Base-by-base conservation (phyloP, 768 basidiomycete species). In the Kondoa subrosea region DNA sequence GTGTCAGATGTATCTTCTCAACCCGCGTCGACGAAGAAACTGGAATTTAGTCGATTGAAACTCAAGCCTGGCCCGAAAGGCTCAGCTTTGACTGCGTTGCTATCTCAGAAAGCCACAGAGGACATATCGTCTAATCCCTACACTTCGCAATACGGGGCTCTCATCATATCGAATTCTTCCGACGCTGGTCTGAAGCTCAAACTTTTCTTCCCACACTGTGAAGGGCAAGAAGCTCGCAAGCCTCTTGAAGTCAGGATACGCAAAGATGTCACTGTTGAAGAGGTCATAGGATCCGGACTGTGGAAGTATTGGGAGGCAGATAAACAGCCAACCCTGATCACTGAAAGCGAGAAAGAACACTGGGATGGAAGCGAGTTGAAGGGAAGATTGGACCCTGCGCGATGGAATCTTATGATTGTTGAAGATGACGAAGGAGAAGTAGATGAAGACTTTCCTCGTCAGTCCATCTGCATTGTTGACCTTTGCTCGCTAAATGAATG, bases 371-470 rank as follows among this genome's bases (percentile, higher is more conserved):
- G 84, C 82, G 73, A 80, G 83, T 77, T 78, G 79, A 21, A 80
- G 80, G 34, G 29, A 0, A 80, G 78, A 71, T 79, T 89, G 61
- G 86, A 85, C 58, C 87, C 89, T 0, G 80, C 88, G 2, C 91
- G 89, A 1, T 99, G 95, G 93, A 85, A 89, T 50, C 76, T 99
- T 78, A 80, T 90, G 68, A 91, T 97, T 66, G 88, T 91, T 0
- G 95, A 99, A 58, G 92, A 97, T 76, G 95, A 95, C 29, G 92
- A 95, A 56, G 95, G 95, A 17, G 93, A 96, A 76, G 90, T 97
- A 0, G 95, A 99, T 75, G 95, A 96, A 76, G 95, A 99, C 78
- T 97, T 92, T 75, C 95, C 93, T 27, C 88, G 92, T 93, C 76
- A 73, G 88, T 81, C 17, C 8, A 56, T 40, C 34, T 60, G 12